Evolutionary conservation across 108 stramenopile species (phyloP).

Genomic region (Nitzschia sp.): DNA sequence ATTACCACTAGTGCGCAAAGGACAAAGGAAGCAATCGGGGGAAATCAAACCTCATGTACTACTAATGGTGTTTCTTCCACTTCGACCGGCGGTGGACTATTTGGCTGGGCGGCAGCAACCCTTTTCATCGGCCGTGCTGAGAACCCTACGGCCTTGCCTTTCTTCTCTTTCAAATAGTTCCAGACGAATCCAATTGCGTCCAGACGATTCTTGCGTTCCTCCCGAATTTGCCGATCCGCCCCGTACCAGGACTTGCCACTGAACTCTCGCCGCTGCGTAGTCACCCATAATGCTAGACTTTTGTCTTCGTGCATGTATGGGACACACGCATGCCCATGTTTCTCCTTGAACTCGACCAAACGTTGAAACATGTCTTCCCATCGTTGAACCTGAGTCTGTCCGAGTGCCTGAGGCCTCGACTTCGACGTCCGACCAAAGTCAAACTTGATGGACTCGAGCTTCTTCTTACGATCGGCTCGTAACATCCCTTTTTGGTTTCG

Average conservation of each 20-base stretch:
- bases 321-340: conserved; percentile 40
- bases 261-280: conserved; percentile 31
- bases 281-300: conserved; percentile 7
- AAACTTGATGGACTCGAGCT: conserved; percentile 66
- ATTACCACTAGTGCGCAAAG: too few species aligned
- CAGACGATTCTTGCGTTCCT: not conserved
- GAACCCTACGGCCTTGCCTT: too few species aligned
- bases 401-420: conserved; percentile 37
- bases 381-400: conserved; percentile 11
- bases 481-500: not conserved
- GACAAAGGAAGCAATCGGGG: too few species aligned
- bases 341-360: conserved; percentile 24
- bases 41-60: too few species aligned
- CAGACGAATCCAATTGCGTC: conserved; percentile 3
- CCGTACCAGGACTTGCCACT: conserved; percentile 3
- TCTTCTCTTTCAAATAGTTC: not conserved
- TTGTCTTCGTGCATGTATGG: conserved; percentile 30
- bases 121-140: too few species aligned
- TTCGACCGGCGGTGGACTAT: too few species aligned
- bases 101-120: too few species aligned
- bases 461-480: not conserved
- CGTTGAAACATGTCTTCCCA: conserved; percentile 24
- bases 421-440: conserved; percentile 59
- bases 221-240: not conserved
- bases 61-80: too few species aligned